These are phyloP conservation scores for Ustilago xerochloae DNA, from an alignment of 1,284 basidiomycete genomes.

Conservation along the genomic window DNA sequence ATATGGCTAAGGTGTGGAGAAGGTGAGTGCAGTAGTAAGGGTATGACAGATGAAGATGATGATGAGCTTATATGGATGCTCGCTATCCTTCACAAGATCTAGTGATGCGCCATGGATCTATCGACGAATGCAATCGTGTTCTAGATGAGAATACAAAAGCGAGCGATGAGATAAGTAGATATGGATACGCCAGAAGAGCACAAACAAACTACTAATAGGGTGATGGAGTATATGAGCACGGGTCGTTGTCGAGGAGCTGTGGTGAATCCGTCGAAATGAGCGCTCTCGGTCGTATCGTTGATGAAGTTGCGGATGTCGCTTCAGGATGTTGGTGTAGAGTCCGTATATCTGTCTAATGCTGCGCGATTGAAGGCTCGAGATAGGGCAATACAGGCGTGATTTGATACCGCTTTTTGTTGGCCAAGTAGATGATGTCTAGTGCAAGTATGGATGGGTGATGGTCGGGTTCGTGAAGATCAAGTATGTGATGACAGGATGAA, in stretches of 20 bases:
- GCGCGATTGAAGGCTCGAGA: not conserved
- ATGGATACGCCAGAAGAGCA: not conserved
- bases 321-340: not conserved
- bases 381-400: not conserved
- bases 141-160: not conserved
- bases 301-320: not conserved
- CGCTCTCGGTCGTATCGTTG: no score
- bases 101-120: conserved; percentile 4
- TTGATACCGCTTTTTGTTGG: not conserved
- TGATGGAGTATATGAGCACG: not conserved
- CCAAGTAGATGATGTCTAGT: not conserved
- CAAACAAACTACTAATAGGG: not conserved
- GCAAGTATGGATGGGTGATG: not conserved
- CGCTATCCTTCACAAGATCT: not conserved
- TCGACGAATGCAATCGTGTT: not conserved
- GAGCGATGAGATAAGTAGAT: not conserved
- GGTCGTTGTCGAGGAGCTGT: not conserved
- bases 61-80: not conserved
- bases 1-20: not conserved
- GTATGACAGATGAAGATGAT: not conserved
- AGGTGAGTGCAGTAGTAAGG: not conserved
- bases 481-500: not conserved
- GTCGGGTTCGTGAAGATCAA: no score
- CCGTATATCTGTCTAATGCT: not conserved
- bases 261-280: no score